Base-by-base conservation (phyloP, 139 green algal genomes). In the Haematococcus lacustris region DNA sequence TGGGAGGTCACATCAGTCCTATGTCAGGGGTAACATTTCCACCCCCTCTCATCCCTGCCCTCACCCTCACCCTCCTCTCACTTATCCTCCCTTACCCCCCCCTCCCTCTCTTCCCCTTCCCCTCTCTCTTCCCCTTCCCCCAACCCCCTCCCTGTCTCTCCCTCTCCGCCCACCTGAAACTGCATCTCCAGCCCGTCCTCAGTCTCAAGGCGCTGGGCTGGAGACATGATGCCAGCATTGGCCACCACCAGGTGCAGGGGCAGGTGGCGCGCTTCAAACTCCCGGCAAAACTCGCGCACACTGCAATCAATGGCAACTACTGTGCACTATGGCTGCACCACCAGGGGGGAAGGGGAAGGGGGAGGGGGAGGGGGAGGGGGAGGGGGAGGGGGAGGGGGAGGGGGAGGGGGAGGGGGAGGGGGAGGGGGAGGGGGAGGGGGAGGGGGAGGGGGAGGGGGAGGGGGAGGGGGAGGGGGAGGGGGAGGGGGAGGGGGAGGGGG, bases 181-280 rank as follows among this genome's bases (percentile, higher is more conserved):
- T 93, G 88, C 62, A 82, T 74, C 73, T 94, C 89, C n/a, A 88
- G 72, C 21, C 85, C 87, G 66, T 94, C 87, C 4, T 73, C 28
- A 0, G 83, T 88, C 3, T 73, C 26, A 7, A 72, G 47, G 2
- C 77, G 71, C 25, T 78, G 23, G 0, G 78, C 74, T 0, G 86
- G 88, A n/a, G 71, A 72, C 90, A 95, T 95, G 59, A 95, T 75
- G 23, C 86, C 88, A 28, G 82, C 86, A 66, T 90, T 91, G 70
- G 39, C 53, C 35, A 94, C 73, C 23, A 95, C 70, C 40, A 89
- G 53, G 61, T 93, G 77, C 38, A 91, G 60, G 13, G 39, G 72
- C 28, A 71, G 61, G 3, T 75, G 63, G 6, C 74, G 43, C 0
- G 26, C 1, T 43, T 79, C 76, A 41, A 88, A 86, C 6, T 47